Evolutionary conservation across 2,329 filamentous ascomycete genomes (phyloP), one percentile per base, ranked within the genome.

Genomic region (Ophidiomyces ophidiicola): DNA sequence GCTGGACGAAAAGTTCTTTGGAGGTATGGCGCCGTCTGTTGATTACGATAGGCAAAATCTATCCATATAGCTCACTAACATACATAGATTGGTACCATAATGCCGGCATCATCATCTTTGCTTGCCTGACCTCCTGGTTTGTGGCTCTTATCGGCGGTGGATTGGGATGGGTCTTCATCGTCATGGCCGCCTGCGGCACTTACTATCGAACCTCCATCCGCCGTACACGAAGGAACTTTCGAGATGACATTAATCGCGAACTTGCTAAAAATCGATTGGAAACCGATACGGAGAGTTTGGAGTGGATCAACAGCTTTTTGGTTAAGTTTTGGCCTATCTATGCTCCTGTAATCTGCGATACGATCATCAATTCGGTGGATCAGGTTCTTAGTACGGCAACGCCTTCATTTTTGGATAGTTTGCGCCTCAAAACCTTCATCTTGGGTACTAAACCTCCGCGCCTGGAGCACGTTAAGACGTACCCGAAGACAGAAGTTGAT

Each of bases 51-150:
- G 19, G 7, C n/a, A n/a, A 5, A 36, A 5, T 10, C 39, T 7
- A 26, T 26, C 24, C 24, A n/a, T 7, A 26, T 26, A n/a, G 24
- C 24, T 7, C n/a, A n/a, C n/a, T n/a, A n/a, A n/a, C n/a, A n/a
- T n/a, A n/a, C n/a, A n/a, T n/a, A 84, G 86, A 96, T 59, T 98
- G 90, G 90, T 98, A 96, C 60, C 87, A 98, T 61, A 98, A 98
- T 60, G 78, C 87, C 2, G 90, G 70, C n/a, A 67, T 98, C 45
- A 94, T 98, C 55, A 71, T 88, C 48, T 94, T 98, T 56, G 85
- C 88, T 36, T 94, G 86, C 56, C 68, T 98, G 37, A 69, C 76
- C 20, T 94, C 88, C 15, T 98, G 88, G 87, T 70, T 94, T 3
- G 71, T 94, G 25, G 88, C 87, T 20, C 70, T 88, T 14, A 68